Conservation (phyloP, 495 filamentous ascomycete genomes). For the Aspergillus heteromorphus region DNA sequence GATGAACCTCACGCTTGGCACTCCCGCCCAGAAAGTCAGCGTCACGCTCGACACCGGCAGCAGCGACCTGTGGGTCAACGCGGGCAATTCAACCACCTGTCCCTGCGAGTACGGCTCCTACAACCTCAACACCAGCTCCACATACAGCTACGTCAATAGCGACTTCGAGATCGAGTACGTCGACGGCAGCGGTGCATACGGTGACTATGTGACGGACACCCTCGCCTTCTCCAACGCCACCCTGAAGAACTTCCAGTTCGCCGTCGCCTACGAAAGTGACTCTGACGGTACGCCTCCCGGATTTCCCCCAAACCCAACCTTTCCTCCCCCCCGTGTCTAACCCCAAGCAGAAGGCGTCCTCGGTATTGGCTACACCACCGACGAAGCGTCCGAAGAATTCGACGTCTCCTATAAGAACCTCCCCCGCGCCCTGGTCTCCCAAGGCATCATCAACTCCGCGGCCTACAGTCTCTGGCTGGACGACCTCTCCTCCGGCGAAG, state of each 20-base stretch:
- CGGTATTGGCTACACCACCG: constrained; percentile 68
- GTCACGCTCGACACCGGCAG: constrained; percentile 68
- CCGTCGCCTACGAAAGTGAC: constrained; percentile 57
- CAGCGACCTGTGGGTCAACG: constrained; percentile 72
- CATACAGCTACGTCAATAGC: constrained; percentile 61
- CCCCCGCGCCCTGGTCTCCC: constrained; percentile 57
- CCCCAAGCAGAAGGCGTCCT: constrained; percentile 42
- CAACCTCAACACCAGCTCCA: constrained; percentile 58
- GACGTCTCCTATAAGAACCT: constrained; percentile 60
- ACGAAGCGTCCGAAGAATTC: constrained; percentile 57
- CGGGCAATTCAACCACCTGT: constrained; percentile 17
- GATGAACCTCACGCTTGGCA: constrained; percentile 59
- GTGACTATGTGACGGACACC: constrained; percentile 74
- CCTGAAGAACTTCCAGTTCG: constrained; percentile 62
- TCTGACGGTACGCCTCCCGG: constrained; percentile 48
- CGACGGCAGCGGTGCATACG: constrained; percentile 65
- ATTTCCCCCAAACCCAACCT: no score
- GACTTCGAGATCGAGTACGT: constrained; percentile 78
- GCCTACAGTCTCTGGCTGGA: constrained; percentile 55
- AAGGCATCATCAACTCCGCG: constrained; percentile 59
- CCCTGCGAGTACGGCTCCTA: constrained; percentile 44
- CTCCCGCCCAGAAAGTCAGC: constrained; percentile 49
- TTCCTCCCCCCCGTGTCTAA: no score
- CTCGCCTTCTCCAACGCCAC: constrained; percentile 52
- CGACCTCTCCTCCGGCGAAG: constrained; percentile 49